phyloP scores from a whole-genome alignment of 2,329 filamentous ascomycete genomes.

The Juglanconis sp. region DNA sequence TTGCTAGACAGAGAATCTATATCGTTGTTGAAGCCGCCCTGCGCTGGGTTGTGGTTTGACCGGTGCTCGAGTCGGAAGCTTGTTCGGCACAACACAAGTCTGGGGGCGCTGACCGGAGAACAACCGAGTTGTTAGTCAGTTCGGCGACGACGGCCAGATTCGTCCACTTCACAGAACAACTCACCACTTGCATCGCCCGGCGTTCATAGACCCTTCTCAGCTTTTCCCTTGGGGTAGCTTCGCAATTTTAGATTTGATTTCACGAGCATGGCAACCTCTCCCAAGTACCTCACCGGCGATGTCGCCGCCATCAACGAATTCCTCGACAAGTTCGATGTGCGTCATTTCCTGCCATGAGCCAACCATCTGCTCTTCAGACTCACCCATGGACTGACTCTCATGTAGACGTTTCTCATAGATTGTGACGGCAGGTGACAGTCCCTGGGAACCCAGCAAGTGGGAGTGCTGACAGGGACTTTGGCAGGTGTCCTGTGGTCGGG shows the following conservation, averaged over 20 bases:
- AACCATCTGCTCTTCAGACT: background rate
- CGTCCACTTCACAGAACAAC: background rate
- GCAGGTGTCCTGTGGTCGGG: conserved; percentile 94
- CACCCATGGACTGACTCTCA: conserved; percentile 18
- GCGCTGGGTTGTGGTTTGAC: too few relatives aligned
- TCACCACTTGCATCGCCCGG: background rate
- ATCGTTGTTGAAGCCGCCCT: too few relatives aligned
- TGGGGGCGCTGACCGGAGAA: too few relatives aligned
- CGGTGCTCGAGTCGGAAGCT: too few relatives aligned
- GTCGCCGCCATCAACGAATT: conserved; percentile 75
- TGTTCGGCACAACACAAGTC: too few relatives aligned
- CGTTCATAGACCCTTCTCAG: background rate
- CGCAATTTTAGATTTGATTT: too few relatives aligned
- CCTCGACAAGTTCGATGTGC: conserved; percentile 85
- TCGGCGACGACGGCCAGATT: too few relatives aligned
- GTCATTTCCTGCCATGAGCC: conserved; percentile 36
- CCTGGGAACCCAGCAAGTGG: background rate
- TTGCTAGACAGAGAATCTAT: too few relatives aligned
- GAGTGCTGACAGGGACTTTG: conserved; percentile 17
- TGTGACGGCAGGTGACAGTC: conserved; percentile 73
- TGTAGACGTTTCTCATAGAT: conserved; percentile 86
- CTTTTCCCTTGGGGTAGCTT: background rate
- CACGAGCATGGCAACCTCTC: conserved; percentile 28
- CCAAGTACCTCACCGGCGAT: conserved; percentile 77
- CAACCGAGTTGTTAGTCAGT: too few relatives aligned